These are phyloP conservation scores for Lycium ferocissimum DNA, from an alignment of 257 asterid species.

Conservation along the genomic window DNA sequence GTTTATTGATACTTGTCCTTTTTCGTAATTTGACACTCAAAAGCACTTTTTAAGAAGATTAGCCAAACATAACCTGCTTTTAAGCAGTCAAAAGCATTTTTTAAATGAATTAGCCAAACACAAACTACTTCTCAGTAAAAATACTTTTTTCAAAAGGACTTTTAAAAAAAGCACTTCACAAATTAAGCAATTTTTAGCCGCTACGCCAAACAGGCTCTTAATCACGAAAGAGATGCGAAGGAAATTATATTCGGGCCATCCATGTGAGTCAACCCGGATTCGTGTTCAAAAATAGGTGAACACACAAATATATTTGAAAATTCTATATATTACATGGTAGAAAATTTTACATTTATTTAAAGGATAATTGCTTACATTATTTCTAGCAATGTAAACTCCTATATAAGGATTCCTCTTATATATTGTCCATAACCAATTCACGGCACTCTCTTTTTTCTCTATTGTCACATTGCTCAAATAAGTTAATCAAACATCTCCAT, in stretches of 20 bases:
- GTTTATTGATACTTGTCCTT: too few species aligned
- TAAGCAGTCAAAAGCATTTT: too few species aligned
- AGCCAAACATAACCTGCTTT: too few species aligned
- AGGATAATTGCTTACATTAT: background rate
- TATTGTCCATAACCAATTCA: background rate
- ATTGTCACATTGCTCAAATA: background rate
- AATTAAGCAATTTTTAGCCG: too few species aligned
- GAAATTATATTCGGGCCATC: background rate
- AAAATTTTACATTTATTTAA: background rate
- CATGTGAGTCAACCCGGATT: background rate
- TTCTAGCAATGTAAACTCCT: background rate
- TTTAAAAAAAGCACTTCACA: too few species aligned
- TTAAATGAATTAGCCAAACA: too few species aligned
- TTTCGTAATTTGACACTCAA: too few species aligned
- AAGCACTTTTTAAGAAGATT: too few species aligned
- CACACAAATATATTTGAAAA: background rate
- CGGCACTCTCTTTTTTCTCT: background rate
- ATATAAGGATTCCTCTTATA: background rate
- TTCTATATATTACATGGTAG: background rate
- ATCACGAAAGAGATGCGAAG: background rate
- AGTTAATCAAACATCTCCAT: background rate
- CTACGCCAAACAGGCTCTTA: too few species aligned
- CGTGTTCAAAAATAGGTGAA: background rate
- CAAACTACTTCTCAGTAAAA: too few species aligned
- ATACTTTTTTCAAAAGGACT: too few species aligned